Base-by-base conservation (phyloP, 208 protist genomes). In the Wallacemonas sp. region DNA sequence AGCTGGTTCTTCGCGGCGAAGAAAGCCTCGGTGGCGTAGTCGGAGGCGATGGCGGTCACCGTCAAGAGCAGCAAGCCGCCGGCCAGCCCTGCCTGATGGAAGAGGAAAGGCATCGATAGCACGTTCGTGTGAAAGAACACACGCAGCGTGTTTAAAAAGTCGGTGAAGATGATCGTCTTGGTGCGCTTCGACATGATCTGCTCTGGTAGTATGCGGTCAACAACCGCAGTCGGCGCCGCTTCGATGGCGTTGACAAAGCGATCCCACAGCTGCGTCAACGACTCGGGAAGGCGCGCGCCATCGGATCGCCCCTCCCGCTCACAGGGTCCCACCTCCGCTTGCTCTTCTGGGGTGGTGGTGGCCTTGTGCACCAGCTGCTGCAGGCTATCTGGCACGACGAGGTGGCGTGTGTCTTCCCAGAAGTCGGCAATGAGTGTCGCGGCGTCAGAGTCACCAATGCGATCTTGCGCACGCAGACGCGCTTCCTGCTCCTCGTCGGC, bases 1-100 rank as follows among this genome's bases (percentile, higher is more conserved):
- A 87, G 61, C 59, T 84, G 81, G 32, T 87, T 79, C 67, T 87
- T 87, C 12, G 77, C 76, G 1, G 59, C 73, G 44, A 87, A 84
- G 68, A 71, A 84, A 12, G 71, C 66, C 66, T 84, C 76, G 29
- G 77, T 83, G 24, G 77, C 74, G 74, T 87, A 87, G 59, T 78
- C 70, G 17, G 77, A 84, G 24, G 71, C 75, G 48, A 75, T 41
- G 32, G 81, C 63, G 21, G 83, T 74, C 32, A 78, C 66, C 1
- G 68, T 50, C 32, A 79, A 54, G 19, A 87, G 70, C n/a, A 81
- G 12, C n/a, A 87, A 63, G 63, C 77, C 81, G 34, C 73, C 78
- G 22, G 77, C 39, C 15, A 81, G 65, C 1, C 77, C 81, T 3
- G 81, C 74, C 63, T 80, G 65, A n/a, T 75, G 48, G 24, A 87